These are phyloP conservation scores for Haplographium delicatum DNA, from an alignment of 495 filamentous ascomycete genomes.

Conservation along the genomic window DNA sequence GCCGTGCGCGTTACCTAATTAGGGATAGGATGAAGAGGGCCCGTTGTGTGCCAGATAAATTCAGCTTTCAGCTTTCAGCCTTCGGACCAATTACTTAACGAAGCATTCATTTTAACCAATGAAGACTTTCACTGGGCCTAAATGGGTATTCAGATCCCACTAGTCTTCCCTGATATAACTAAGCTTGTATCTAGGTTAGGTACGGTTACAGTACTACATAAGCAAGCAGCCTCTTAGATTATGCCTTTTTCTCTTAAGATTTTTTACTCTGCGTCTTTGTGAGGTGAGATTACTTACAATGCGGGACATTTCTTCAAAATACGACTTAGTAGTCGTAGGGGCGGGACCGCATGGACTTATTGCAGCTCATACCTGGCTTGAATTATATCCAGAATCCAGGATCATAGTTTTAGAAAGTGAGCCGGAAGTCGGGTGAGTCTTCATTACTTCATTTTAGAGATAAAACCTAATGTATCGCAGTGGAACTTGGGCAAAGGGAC, in stretches of 20 bases:
- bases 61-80: constrained; percentile 4
- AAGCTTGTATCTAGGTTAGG: background rate
- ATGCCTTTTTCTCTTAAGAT: background rate
- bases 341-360: constrained; percentile 54
- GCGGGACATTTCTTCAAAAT: background rate
- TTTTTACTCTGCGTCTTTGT: background rate
- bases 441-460: constrained; percentile 35
- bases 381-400: constrained; percentile 42
- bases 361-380: constrained; percentile 52
- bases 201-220: background rate
- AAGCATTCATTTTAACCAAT: background rate
- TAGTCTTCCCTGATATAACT: background rate
- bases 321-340: background rate
- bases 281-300: background rate
- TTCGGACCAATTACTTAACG: background rate
- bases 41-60: no score
- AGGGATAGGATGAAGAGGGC: no score
- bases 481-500: constrained; percentile 62
- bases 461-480: constrained; percentile 44
- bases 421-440: constrained; percentile 17
- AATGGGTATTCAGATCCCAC: background rate
- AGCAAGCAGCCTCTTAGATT: background rate
- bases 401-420: constrained; percentile 50
- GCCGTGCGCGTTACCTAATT: no score
- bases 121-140: background rate